Evolutionary conservation across 2,329 filamentous ascomycete genomes (phyloP), one percentile per base, ranked within the genome.

Genomic region (Venturia nashicola): DNA sequence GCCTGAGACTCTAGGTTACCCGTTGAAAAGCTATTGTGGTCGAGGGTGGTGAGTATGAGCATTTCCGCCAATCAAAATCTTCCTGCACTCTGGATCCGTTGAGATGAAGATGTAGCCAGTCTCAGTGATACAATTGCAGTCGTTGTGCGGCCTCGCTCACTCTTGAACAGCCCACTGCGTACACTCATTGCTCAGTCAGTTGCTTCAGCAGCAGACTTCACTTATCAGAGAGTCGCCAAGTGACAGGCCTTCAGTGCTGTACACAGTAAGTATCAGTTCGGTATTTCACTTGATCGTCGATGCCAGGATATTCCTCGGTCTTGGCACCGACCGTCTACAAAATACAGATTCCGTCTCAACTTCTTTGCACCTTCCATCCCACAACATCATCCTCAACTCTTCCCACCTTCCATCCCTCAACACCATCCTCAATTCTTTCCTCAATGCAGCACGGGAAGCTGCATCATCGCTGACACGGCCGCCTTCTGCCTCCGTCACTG

Each of bases 401-500:
- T 77, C 76, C 74, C 75, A n/a, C n/a, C n/a, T n/a, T n/a, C n/a
- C n/a, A n/a, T 36, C 80, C 83, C 83, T 84, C 74, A 78, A 78
- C 78, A 75, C 75, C 76, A 70, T 70, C 70, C 64, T 68, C 73
- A 67, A 76, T 86, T 81, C 79, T 80, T 77, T 76, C 74, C 75
- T 84, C 84, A 85, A 87, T 87, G 88, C 84, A 87, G 85, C 80
- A 82, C 81, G 77, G 83, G 85, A 87, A 68, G 66, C 36, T 74
- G 74, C 76, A 68, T 65, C 67, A 66, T 66, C 62, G 51, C 8
- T 32, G 27, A 48, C 40, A 40, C 61, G n/a, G 61, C 43, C 23
- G 40, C 40, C n/a, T 40, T 36, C 40, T 12, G 46, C 51, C 51
- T 9, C 5, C 51, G 32, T 57, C 51, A 54, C 27, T 32, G 23